These are phyloP conservation scores for Echria macrotheca DNA, from an alignment of 495 filamentous ascomycete genomes.

Conservation along the genomic window DNA sequence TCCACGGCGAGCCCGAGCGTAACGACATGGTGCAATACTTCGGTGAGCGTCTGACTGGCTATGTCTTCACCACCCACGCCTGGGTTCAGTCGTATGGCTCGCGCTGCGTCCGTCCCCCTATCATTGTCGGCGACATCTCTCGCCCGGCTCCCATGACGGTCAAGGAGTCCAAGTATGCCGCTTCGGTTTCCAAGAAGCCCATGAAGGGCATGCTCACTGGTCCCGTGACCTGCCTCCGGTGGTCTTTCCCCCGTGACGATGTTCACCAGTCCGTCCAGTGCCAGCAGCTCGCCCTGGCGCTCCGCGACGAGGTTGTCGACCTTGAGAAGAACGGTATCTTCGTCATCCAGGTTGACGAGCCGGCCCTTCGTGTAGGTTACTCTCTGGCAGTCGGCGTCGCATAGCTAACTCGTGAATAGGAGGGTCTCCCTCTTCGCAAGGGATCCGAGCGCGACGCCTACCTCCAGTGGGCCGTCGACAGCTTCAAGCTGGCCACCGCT, in stretches of 20 bases:
- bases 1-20: constrained; percentile 98
- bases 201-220: constrained; percentile 99
- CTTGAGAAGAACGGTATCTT: constrained; percentile 92
- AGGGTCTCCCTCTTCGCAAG: constrained; percentile 92
- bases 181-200: constrained; percentile 91
- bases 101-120: constrained; percentile 94
- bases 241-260: constrained; percentile 99
- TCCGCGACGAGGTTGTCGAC: constrained; percentile 96
- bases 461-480: constrained; percentile 91
- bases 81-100: constrained; percentile 99
- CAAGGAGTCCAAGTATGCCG: constrained; percentile 99
- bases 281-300: constrained; percentile 94
- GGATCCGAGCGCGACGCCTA: constrained; percentile 91
- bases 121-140: constrained; percentile 97
- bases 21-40: constrained; percentile 99
- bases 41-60: constrained; percentile 91
- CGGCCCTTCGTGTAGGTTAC: constrained; percentile 94
- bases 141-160: constrained; percentile 96
- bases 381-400: too few species aligned
- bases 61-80: constrained; percentile 97
- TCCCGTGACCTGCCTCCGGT: constrained; percentile 95
- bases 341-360: constrained; percentile 99
- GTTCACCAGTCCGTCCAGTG: constrained; percentile 98
- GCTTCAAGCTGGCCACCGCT: constrained; percentile 89
- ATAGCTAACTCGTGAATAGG: too few species aligned